A percentile compares a stretch with the other conserved stretches of the same genome.
Conservation (phyloP, 306 rosid genomes). For the Vigna hirtella region DNA sequence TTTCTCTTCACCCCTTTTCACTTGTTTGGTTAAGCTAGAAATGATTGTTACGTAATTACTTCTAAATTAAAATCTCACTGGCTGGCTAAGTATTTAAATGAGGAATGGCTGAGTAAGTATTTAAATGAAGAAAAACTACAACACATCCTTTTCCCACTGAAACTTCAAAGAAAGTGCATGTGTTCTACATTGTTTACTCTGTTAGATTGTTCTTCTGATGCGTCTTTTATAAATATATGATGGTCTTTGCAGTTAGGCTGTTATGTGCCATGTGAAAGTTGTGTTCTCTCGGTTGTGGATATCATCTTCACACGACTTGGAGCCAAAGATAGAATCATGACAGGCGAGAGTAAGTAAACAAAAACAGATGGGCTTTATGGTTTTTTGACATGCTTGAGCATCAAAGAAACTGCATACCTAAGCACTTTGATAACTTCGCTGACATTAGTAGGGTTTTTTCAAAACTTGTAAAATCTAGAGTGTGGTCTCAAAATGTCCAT, state of each 20-base stretch:
- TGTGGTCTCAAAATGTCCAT: conserved; percentile 13
- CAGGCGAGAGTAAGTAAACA: conserved; percentile 92
- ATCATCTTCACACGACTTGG: conserved; percentile 94
- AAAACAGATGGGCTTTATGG: conserved; percentile 7
- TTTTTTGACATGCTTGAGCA: conserved; percentile 9
- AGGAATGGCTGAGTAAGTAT: not conserved
- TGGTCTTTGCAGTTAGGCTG: conserved; percentile 86
- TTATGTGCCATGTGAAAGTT: conserved; percentile 83
- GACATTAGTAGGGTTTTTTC: not conserved
- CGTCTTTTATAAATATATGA: conserved; percentile 26
- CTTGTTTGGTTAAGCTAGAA: conserved; percentile 18
- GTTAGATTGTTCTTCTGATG: conserved; percentile 29
- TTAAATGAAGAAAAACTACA: not conserved
- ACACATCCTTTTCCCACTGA: conserved; percentile 17
- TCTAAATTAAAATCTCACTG: conserved; percentile 9
- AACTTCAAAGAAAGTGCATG: conserved; percentile 24
- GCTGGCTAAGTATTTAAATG: not conserved
- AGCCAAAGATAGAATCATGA: conserved; percentile 95
- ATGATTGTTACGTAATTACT: not conserved
- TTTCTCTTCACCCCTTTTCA: conserved; percentile 37
- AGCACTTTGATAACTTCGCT: conserved; percentile 8
- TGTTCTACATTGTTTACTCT: conserved; percentile 11
- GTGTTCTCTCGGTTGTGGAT: conserved; percentile 84
- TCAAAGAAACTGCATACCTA: conserved; percentile 28
- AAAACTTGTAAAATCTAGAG: conserved; percentile 6